Evolutionary conservation across 371 early-diverging fungal species (phyloP).

Genomic region (Smittium culicis): DNA sequence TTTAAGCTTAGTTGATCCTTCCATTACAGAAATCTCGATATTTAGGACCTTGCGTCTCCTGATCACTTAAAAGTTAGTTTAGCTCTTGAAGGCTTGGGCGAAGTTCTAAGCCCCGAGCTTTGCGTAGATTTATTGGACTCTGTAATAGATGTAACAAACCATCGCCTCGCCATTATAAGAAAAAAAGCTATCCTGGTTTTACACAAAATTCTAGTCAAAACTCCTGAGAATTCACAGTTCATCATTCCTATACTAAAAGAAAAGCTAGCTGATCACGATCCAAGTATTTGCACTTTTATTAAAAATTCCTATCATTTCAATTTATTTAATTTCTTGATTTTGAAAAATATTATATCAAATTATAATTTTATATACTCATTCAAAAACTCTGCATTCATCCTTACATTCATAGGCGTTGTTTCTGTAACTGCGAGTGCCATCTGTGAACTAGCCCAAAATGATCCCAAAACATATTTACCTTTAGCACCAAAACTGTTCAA

Average conservation of each 20-base stretch:
- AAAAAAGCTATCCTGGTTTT: slow-evolving; percentile 78
- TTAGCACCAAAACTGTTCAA: slow-evolving; percentile 87
- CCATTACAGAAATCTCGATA: too few relatives aligned
- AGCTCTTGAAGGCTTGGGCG: slow-evolving; percentile 77
- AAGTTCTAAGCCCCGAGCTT: slow-evolving; percentile 80
- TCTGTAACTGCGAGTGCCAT: slow-evolving; percentile 85
- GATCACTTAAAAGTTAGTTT: slow-evolving; percentile 68
- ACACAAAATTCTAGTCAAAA: slow-evolving; percentile 76
- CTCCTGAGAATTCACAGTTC: slow-evolving; percentile 73
- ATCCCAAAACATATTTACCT: slow-evolving; percentile 79
- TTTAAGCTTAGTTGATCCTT: too few relatives aligned
- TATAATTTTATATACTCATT: neutral
- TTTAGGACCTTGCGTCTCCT: slow-evolving; percentile 70
- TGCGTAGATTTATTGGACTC: slow-evolving; percentile 82
- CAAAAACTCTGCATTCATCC: neutral
- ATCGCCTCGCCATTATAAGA: slow-evolving; percentile 80
- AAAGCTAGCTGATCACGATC: slow-evolving; percentile 80
- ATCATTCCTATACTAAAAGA: slow-evolving; percentile 80
- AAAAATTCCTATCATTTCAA: neutral
- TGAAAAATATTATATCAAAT: neutral
- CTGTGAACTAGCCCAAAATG: slow-evolving; percentile 82
- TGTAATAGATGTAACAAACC: slow-evolving; percentile 68
- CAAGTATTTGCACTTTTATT: slow-evolving; percentile 26
- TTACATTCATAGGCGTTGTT: slow-evolving; percentile 68
- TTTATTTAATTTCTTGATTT: neutral